Conservation (phyloP, 2,329 filamentous ascomycete species). For the Plenodomus lindquistii region DNA sequence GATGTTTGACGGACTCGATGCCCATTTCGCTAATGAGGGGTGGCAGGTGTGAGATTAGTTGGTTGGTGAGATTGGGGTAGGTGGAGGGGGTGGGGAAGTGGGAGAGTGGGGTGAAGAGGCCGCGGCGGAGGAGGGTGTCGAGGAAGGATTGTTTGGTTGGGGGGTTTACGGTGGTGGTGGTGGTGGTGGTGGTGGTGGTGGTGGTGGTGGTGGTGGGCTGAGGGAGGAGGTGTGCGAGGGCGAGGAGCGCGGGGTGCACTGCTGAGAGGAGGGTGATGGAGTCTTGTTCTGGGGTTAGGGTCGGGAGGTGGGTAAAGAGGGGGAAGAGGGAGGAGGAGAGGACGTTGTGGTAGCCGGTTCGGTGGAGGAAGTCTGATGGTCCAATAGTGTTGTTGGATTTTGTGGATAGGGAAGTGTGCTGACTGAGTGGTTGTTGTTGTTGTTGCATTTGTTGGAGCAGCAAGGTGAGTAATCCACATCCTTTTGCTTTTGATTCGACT, state of each 20-base stretch:
- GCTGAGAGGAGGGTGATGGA: slow-evolving; percentile 65
- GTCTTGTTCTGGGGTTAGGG: slow-evolving; percentile 73
- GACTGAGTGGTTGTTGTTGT: not conserved
- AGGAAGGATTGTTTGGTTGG: slow-evolving; percentile 40
- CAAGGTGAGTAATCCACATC: slow-evolving; percentile 57
- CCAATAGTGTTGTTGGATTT: slow-evolving; percentile 45
- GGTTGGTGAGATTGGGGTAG: slow-evolving; percentile 59
- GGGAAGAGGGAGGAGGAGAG: slow-evolving; percentile 73
- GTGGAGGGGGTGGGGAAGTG: slow-evolving; percentile 57
- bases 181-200: slow-evolving; percentile 8
- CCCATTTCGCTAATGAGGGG: slow-evolving; percentile 61
- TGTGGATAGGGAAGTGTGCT: slow-evolving; percentile 22
- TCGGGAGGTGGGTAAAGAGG: slow-evolving; percentile 75
- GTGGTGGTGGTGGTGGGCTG: slow-evolving; percentile 11
- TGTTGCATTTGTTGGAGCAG: slow-evolving; percentile 57
- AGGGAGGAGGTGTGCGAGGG: slow-evolving; percentile 48
- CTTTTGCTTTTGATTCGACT: slow-evolving; percentile 57
- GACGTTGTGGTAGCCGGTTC: slow-evolving; percentile 63
- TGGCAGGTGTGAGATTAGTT: slow-evolving; percentile 58
- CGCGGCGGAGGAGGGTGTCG: slow-evolving; percentile 49
- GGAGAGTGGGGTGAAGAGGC: slow-evolving; percentile 51
- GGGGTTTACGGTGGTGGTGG: slow-evolving; percentile 9
- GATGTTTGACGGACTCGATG: slow-evolving; percentile 67
- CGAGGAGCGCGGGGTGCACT: slow-evolving; percentile 69
- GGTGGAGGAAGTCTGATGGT: slow-evolving; percentile 52